These are phyloP conservation scores for Candida verbasci DNA, from an alignment of 805 yeast genomes.

Conservation along the genomic window DNA sequence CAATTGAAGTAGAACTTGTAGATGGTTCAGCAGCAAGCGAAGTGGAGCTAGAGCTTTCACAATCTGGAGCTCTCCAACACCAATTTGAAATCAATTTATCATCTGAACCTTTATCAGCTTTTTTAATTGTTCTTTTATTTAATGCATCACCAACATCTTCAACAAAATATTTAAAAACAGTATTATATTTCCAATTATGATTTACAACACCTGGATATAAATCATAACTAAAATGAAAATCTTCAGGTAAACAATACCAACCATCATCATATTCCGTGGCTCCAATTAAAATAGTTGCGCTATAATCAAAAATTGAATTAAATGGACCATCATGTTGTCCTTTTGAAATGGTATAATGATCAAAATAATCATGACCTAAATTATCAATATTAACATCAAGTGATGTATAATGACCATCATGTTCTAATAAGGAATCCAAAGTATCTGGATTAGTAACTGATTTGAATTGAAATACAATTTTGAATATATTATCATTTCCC, in stretches of 20 bases:
- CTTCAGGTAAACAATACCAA: slow-evolving; percentile 14
- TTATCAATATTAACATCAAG: background rate
- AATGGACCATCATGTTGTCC: background rate
- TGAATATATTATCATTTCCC: slow-evolving; percentile 14
- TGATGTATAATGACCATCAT: background rate
- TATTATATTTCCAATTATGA: background rate
- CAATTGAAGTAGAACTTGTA: background rate
- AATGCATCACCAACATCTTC: background rate
- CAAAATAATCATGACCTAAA: background rate
- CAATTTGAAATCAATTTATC: background rate
- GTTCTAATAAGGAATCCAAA: slow-evolving; percentile 1
- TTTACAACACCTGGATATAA: background rate
- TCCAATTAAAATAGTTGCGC: slow-evolving; percentile 11
- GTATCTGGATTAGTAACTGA: slow-evolving; percentile 10
- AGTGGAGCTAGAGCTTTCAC: background rate
- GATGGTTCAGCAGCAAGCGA: background rate
- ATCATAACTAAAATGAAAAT: slow-evolving; percentile 6
- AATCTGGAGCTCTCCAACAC: background rate
- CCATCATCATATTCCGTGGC: slow-evolving; percentile 10
- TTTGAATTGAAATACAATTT: slow-evolving; percentile 16
- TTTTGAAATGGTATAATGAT: background rate
- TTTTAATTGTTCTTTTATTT: background rate
- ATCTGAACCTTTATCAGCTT: background rate
- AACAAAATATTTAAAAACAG: background rate
- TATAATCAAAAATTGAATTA: background rate